Evolutionary conservation across 2,329 filamentous ascomycete species (phyloP), one percentile per base, ranked within the genome.

Genomic region (Exophiala sp.): DNA sequence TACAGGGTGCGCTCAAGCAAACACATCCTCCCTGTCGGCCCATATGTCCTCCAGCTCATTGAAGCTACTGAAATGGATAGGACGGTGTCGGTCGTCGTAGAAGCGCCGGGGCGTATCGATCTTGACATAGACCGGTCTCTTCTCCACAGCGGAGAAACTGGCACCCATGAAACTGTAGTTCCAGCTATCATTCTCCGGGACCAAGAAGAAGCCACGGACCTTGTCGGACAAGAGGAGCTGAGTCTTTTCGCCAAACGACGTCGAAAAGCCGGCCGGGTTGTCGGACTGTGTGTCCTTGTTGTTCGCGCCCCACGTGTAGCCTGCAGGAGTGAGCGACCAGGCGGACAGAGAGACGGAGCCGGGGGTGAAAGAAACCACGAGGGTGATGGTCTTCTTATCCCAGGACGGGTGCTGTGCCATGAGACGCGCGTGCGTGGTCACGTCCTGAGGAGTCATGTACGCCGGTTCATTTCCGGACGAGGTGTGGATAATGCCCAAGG

Each of bases 101-200:
- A 95, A 97, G 7, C 86, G 77, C 56, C 69, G 52, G 14, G 93
- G 93, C 37, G 88, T 94, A 69, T 97, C 94, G 47, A 98, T 83
- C 76, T 93, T 93, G 62, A 97, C 90, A 61, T 89, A 86, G 37
- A 96, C 80, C 2, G 83, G 78, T 73, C 88, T 88, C 82, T 96
- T 97, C 73, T 95, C 89, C 57, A 95, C 78, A 34, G 83, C 82
- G 11, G 84, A 82, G 65, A 97, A 98, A 0, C 83, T 82, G 58
- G 83, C 88, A 48, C 93, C 93, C 83, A 97, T 88, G 76, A 98
- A 98, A 68, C 86, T 93, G 74, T 96, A 98, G 70, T 98, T 98
- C 93, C 93, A 98, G 54, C 85, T 78, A 56, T 83, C 83, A 47
- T 85, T 84, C 64, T 96, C 90, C 0, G 93, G 93, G 18, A 97